Percentiles rank a stretch among this genome's conserved stretches.
Evolutionary conservation across 1,284 basidiomycete species (phyloP).

Genomic region (Retiboletus fuscus): DNA sequence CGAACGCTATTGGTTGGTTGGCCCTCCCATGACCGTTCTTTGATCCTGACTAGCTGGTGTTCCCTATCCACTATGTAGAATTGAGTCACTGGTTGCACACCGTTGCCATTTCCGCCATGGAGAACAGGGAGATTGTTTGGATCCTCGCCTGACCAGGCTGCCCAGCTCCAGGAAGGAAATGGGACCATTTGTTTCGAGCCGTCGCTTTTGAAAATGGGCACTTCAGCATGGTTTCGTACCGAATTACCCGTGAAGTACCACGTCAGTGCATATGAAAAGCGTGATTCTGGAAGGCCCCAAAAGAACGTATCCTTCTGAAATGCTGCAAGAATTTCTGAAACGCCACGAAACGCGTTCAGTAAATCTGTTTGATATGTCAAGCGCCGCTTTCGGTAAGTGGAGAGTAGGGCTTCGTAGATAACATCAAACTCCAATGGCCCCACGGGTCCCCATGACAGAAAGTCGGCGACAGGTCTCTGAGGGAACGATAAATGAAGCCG

Average conservation of each 20-base stretch:
- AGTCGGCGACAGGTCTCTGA: not conserved
- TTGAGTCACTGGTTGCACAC: slow-evolving; percentile 7
- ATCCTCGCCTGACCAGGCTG: slow-evolving; percentile 26
- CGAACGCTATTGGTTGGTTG: not conserved
- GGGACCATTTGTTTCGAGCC: slow-evolving; percentile 18
- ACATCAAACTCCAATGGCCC: not conserved
- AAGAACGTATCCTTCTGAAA: slow-evolving; percentile 27
- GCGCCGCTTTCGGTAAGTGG: slow-evolving; percentile 23
- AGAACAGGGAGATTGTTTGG: not conserved
- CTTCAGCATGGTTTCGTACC: slow-evolving; percentile 11
- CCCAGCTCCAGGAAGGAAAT: not conserved
- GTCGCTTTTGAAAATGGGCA: slow-evolving; percentile 21
- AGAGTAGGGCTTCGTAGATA: slow-evolving; percentile 16
- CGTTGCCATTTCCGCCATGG: rapidly evolving
- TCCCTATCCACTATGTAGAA: slow-evolving; percentile 30
- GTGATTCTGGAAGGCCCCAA: too few relatives aligned
- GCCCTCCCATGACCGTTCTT: slow-evolving; percentile 5
- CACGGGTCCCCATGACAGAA: slow-evolving; percentile 17
- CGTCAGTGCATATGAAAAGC: slow-evolving; percentile 17
- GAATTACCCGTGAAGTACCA: slow-evolving; percentile 23
- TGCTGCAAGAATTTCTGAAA: slow-evolving; percentile 12
- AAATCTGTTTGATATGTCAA: slow-evolving; percentile 29
- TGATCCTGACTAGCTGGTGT: slow-evolving; percentile 14
- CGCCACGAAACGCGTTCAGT: slow-evolving; percentile 16
- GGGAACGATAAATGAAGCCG: slow-evolving; percentile 12